Evolutionary conservation across 495 filamentous ascomycete species (phyloP).

Genomic region (Hypoxylon perforatum): DNA sequence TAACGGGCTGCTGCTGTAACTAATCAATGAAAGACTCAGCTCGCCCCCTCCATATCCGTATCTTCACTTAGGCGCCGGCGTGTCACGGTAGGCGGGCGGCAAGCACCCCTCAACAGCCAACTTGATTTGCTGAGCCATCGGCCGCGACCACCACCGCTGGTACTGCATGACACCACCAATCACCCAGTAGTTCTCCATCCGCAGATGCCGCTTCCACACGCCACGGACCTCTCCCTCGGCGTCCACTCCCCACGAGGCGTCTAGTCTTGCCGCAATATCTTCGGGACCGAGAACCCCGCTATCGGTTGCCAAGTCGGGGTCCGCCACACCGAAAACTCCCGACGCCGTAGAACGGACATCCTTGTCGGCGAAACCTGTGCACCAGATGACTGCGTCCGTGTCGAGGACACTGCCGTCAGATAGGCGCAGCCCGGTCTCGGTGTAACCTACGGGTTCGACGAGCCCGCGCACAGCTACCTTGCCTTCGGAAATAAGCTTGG

Average conservation of each 20-base stretch:
- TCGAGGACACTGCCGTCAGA: slow-evolving; percentile 40
- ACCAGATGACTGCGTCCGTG: slow-evolving; percentile 49
- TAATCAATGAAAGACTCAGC: too few species aligned
- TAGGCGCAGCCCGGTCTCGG: slow-evolving; percentile 43
- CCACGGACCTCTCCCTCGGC: slow-evolving; percentile 48
- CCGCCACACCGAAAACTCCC: slow-evolving; percentile 34
- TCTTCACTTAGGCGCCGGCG: background rate
- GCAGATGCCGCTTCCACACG: slow-evolving; percentile 43
- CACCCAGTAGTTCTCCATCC: slow-evolving; percentile 47
- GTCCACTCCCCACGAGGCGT: slow-evolving; percentile 45
- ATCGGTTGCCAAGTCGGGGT: background rate
- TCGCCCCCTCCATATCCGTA: too few species aligned
- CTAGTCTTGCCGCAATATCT: slow-evolving; percentile 44
- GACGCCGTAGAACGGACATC: slow-evolving; percentile 29
- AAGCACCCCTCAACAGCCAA: slow-evolving; percentile 39
- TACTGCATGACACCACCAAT: slow-evolving; percentile 41
- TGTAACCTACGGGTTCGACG: slow-evolving; percentile 40
- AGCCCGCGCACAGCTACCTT: slow-evolving; percentile 33
- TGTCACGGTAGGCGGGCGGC: slow-evolving; percentile 39
- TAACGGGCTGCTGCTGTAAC: too few species aligned
- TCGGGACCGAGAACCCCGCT: slow-evolving; percentile 12
- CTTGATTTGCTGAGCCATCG: slow-evolving; percentile 50
- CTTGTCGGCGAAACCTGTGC: slow-evolving; percentile 47
- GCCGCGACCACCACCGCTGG: slow-evolving; percentile 45
- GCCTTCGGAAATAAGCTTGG: slow-evolving; percentile 33